phyloP scores from a whole-genome alignment of 192 early-diverging fungal species.

The Geosiphon pyriformis region DNA sequence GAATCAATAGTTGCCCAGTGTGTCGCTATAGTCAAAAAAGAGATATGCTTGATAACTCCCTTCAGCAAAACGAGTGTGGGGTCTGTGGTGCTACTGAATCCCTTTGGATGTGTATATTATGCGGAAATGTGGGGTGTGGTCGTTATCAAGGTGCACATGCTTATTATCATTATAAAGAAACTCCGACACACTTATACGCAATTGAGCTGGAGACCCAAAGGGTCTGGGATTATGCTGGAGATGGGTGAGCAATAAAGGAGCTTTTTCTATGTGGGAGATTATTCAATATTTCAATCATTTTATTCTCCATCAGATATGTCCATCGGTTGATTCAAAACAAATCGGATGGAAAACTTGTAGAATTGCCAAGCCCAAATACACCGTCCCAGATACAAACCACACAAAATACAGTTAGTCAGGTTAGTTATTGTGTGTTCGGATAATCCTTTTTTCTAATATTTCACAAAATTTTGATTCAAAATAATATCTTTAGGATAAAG shows the following conservation, averaged over 20 bases:
- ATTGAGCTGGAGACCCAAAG: slow-evolving; percentile 92
- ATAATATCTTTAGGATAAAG: slow-evolving; percentile 55
- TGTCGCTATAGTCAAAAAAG: slow-evolving; percentile 76
- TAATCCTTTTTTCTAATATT: no score
- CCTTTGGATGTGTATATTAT: slow-evolving; percentile 97
- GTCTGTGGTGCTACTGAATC: slow-evolving; percentile 70
- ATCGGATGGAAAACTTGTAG: slow-evolving; percentile 88
- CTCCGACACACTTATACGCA: slow-evolving; percentile 81
- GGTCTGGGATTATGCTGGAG: slow-evolving; percentile 98
- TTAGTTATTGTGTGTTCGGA: no score
- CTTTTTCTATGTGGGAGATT: no score
- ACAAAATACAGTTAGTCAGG: slow-evolving; percentile 4
- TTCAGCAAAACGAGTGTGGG: slow-evolving; percentile 55
- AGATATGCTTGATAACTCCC: not conserved
- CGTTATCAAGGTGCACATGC: slow-evolving; percentile 89
- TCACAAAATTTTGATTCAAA: no score
- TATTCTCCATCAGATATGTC: slow-evolving; percentile 53
- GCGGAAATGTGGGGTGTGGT: slow-evolving; percentile 94
- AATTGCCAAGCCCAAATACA: slow-evolving; percentile 53
- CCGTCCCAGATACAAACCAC: not conserved
- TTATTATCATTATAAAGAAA: slow-evolving; percentile 77
- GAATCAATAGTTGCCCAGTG: slow-evolving; percentile 83
- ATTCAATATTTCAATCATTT: no score
- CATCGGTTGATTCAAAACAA: slow-evolving; percentile 92
- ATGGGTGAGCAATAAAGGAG: slow-evolving; percentile 61